phyloP scores from a whole-genome alignment of 148 eudicot species.

The Silene conica region DNA sequence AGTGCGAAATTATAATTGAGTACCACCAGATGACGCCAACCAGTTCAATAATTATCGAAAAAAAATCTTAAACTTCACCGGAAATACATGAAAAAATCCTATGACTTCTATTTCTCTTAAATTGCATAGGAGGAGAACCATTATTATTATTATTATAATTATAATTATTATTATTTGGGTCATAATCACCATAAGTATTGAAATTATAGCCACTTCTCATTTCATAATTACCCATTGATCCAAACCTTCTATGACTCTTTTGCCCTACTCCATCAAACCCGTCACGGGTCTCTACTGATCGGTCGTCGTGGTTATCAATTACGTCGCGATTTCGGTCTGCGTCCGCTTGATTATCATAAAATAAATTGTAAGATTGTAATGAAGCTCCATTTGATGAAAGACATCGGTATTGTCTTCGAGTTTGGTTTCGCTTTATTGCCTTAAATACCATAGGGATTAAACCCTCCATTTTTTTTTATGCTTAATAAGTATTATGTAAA shows the following conservation, averaged over 20 bases:
- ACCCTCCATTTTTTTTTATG: constrained; percentile 39
- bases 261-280: neutral
- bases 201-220: constrained; percentile 13
- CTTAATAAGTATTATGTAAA: neutral
- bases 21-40: neutral
- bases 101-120: constrained; percentile 43
- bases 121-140: constrained; percentile 15
- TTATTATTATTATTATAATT: neutral
- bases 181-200: constrained; percentile 1
- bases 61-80: constrained; percentile 26
- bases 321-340: neutral
- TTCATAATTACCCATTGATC: constrained; percentile 24
- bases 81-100: constrained; percentile 44
- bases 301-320: neutral
- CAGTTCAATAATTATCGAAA: too few relatives aligned
- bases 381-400: constrained; percentile 31
- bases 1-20: neutral
- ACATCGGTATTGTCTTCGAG: constrained; percentile 31
- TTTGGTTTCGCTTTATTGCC: constrained; percentile 33
- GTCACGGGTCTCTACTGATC: constrained; percentile 12
- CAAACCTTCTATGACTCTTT: constrained; percentile 26
- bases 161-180: neutral
- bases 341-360: constrained; percentile 31
- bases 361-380: constrained; percentile 27
- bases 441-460: constrained; percentile 37